Evolutionary conservation across 805 yeast genomes (phyloP).

Genomic region (Scheffersomyces amazonensis): DNA sequence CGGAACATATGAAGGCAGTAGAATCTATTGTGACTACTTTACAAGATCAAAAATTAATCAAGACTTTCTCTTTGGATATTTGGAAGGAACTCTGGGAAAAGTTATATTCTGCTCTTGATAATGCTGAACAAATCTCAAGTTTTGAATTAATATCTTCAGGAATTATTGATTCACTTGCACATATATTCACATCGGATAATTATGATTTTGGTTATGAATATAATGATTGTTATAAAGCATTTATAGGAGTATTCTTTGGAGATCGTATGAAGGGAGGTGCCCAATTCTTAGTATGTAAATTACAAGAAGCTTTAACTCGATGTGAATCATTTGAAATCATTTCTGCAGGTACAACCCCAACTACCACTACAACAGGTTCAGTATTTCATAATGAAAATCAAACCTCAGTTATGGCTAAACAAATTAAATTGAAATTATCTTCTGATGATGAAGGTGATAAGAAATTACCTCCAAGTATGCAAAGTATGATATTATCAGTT

Average conservation of each 20-base stretch:
- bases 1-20: slow-evolving; percentile 16
- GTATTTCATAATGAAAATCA: slow-evolving; percentile 22
- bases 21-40: slow-evolving; percentile 10
- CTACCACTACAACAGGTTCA: not conserved
- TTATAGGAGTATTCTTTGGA: slow-evolving; percentile 39
- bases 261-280: slow-evolving; percentile 23
- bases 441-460: slow-evolving; percentile 11
- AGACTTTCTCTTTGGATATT: slow-evolving; percentile 29
- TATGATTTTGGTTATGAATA: slow-evolving; percentile 19
- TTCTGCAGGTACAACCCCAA: slow-evolving; percentile 36
- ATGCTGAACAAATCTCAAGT: slow-evolving; percentile 49
- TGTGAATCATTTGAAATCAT: slow-evolving; percentile 69
- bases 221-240: slow-evolving; percentile 40
- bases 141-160: slow-evolving; percentile 76
- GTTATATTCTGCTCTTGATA: slow-evolving; percentile 14
- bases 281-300: slow-evolving; percentile 47
- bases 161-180: slow-evolving; percentile 43
- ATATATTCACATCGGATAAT: slow-evolving; percentile 24
- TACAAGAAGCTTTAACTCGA: slow-evolving; percentile 74
- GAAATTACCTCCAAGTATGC: slow-evolving; percentile 20
- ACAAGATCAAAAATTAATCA: slow-evolving; percentile 4
- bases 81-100: slow-evolving; percentile 28
- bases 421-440: slow-evolving; percentile 55
- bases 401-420: slow-evolving; percentile 67
- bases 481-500: slow-evolving; percentile 42